phyloP scores from a whole-genome alignment of 2,329 filamentous ascomycete genomes.

The Chalara sp. region DNA sequence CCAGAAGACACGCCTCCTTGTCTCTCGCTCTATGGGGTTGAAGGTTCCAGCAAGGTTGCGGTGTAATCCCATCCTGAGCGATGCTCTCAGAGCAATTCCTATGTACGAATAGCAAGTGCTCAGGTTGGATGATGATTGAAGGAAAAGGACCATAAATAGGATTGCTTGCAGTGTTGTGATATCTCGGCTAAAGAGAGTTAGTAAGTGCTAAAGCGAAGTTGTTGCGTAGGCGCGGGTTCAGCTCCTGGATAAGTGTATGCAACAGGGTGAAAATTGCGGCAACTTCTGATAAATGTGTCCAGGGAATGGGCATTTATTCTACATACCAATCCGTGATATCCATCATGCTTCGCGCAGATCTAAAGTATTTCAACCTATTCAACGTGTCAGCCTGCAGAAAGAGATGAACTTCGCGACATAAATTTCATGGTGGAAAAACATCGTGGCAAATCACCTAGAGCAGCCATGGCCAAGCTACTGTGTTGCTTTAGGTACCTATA shows the following conservation, averaged over 20 bases:
- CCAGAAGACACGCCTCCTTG: slow-evolving; percentile 59
- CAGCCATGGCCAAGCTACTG: too few relatives aligned
- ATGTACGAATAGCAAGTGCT: slow-evolving; percentile 77
- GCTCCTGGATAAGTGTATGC: too few relatives aligned
- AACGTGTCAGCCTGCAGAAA: slow-evolving; percentile 4
- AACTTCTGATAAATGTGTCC: too few relatives aligned
- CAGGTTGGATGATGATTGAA: slow-evolving; percentile 72
- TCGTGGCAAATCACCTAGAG: too few relatives aligned
- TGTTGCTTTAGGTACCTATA: too few relatives aligned
- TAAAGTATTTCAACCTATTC: slow-evolving; percentile 66
- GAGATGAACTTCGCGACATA: too few relatives aligned
- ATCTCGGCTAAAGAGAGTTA: slow-evolving; percentile 45
- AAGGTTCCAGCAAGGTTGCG: slow-evolving; percentile 60
- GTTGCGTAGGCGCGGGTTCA: too few relatives aligned
- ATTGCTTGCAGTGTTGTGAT: slow-evolving; percentile 68
- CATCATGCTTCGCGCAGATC: slow-evolving; percentile 57
- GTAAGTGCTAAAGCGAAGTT: background rate
- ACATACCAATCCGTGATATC: slow-evolving; percentile 54
- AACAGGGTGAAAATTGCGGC: too few relatives aligned
- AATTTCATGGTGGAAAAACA: too few relatives aligned
- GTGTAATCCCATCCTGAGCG: slow-evolving; percentile 73
- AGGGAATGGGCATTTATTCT: too few relatives aligned
- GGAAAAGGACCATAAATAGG: slow-evolving; percentile 73
- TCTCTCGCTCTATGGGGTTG: slow-evolving; percentile 56
- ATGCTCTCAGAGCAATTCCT: slow-evolving; percentile 68